Evolutionary conservation across 345 rosid genomes (phyloP).

Genomic region (Acer saccharum): DNA sequence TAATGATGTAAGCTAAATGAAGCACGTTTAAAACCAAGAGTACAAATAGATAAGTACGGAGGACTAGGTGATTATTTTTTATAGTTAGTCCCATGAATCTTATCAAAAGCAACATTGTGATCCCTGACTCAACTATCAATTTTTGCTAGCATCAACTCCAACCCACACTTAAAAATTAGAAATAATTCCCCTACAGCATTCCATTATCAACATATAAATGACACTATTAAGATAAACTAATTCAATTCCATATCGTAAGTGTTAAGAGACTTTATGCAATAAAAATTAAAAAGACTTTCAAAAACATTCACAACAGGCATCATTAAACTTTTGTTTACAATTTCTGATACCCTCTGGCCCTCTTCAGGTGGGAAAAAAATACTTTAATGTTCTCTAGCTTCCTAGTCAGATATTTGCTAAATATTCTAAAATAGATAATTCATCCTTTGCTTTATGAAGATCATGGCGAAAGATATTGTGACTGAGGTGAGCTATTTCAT

Average conservation of each 20-base stretch:
- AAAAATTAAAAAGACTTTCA: neutral
- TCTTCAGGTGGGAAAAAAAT: neutral
- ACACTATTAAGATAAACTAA: neutral
- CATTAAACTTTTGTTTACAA: neutral
- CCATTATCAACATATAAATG: neutral
- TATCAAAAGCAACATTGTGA: too few species aligned
- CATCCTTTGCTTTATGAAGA: neutral
- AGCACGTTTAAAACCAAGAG: neutral
- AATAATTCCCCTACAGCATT: neutral
- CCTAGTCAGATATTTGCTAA: neutral
- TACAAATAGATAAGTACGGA: neutral
- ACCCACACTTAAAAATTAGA: neutral
- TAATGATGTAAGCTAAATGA: conserved; percentile 10
- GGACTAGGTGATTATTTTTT: too few species aligned
- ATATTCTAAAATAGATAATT: neutral
- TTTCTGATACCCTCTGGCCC: neutral
- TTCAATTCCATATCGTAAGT: neutral
- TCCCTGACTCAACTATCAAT: neutral
- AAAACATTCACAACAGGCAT: neutral
- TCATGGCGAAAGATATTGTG: neutral
- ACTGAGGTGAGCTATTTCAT: neutral
- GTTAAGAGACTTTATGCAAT: neutral
- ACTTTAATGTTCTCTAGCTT: neutral
- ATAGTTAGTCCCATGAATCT: too few species aligned
- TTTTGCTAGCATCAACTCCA: neutral